Percentiles rank a stretch among this genome's conserved stretches.
Conservation (phyloP, 768 basidiomycete genomes). For the Panaeolus papilionaceus region DNA sequence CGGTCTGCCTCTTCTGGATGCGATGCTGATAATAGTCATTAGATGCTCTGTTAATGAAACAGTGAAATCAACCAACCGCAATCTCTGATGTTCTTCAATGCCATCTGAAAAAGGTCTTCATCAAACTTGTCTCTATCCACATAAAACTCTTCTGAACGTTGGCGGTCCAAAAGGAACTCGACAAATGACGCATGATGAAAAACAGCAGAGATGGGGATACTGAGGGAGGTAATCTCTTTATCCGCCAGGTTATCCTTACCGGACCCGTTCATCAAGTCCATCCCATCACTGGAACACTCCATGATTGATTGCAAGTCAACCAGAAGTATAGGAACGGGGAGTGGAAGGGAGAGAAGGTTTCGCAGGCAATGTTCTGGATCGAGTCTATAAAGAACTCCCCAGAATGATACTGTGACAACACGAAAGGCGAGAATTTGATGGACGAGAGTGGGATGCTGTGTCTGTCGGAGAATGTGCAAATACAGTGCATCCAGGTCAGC, state of each 20-base stretch:
- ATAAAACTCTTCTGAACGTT: not conserved
- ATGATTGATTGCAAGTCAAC: not conserved
- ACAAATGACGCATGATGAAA: not conserved
- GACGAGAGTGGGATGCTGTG: not conserved
- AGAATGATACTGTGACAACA: not conserved
- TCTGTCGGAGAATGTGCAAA: not conserved
- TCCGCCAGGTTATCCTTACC: too few species aligned
- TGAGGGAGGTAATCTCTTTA: too few species aligned
- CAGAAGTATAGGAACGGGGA: not conserved
- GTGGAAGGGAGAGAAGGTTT: not conserved
- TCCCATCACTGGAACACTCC: too few species aligned
- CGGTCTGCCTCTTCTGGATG: too few species aligned
- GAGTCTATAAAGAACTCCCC: not conserved
- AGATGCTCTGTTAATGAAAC: too few species aligned
- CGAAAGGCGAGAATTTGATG: not conserved
- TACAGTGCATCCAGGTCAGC: slow-evolving; percentile 11
- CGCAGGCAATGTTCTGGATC: not conserved
- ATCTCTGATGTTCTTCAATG: not conserved
- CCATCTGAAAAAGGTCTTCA: not conserved
- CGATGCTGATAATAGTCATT: too few species aligned
- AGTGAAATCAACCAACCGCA: too few species aligned
- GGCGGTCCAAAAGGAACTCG: slow-evolving; percentile 9
- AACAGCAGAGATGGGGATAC: not conserved
- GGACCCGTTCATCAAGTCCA: too few species aligned
- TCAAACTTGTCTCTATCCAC: not conserved